These are phyloP conservation scores for Camelina neglecta DNA, from an alignment of 345 rosid species.

Conservation along the genomic window DNA sequence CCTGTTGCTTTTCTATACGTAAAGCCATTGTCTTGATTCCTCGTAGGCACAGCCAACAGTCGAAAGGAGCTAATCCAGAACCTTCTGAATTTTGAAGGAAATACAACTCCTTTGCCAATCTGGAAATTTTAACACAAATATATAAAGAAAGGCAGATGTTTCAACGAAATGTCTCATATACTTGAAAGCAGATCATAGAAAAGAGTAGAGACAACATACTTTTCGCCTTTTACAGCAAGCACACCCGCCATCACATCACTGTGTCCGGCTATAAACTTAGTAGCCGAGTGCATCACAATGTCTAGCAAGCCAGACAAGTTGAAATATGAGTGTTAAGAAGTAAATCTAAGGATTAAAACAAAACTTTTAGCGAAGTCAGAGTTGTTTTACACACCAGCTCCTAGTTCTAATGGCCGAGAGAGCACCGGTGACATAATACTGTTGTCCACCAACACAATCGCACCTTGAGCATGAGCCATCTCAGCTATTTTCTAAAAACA, in stretches of 20 bases:
- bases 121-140: slow-evolving; percentile 34
- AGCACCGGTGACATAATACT: slow-evolving; percentile 94
- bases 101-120: slow-evolving; percentile 81
- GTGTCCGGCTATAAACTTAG: slow-evolving; percentile 93
- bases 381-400: slow-evolving; percentile 69
- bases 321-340: slow-evolving; percentile 29
- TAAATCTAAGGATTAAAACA: neutral
- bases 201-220: slow-evolving; percentile 49
- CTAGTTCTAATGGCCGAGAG: slow-evolving; percentile 88
- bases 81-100: slow-evolving; percentile 98
- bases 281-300: slow-evolving; percentile 97
- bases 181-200: slow-evolving; percentile 2
- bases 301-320: slow-evolving; percentile 52
- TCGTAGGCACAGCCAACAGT: slow-evolving; percentile 93
- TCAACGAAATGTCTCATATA: neutral
- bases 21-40: slow-evolving; percentile 95
- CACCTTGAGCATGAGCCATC: slow-evolving; percentile 80
- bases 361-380: neutral
- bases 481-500: slow-evolving; percentile 74
- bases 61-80: slow-evolving; percentile 94
- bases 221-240: slow-evolving; percentile 92
- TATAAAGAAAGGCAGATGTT: neutral
- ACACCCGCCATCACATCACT: slow-evolving; percentile 98
- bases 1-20: slow-evolving; percentile 97
- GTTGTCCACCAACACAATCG: slow-evolving; percentile 87